These are phyloP conservation scores for Haberlea rhodopensis DNA, from an alignment of 257 asterid species.

Conservation along the genomic window DNA sequence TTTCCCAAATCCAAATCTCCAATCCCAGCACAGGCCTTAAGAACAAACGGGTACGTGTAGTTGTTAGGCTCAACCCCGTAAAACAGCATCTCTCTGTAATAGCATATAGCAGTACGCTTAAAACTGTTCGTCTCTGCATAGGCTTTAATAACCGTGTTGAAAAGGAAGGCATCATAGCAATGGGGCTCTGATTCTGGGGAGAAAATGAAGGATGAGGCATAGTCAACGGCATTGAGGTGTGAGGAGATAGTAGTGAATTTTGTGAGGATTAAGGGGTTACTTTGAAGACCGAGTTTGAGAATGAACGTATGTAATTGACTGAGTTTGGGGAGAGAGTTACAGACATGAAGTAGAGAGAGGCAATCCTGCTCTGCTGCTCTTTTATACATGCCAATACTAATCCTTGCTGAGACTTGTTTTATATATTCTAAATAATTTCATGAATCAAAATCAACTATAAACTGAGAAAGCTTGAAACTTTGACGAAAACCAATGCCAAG, in stretches of 20 bases:
- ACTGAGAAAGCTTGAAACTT: background rate
- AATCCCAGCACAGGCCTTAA: slow-evolving; percentile 79
- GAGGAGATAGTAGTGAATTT: slow-evolving; percentile 65
- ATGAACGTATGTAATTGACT: slow-evolving; percentile 55
- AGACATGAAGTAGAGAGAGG: slow-evolving; percentile 56
- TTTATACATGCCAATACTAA: slow-evolving; percentile 27
- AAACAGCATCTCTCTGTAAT: slow-evolving; percentile 46
- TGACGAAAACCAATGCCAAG: slow-evolving; percentile 32
- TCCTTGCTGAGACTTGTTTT: background rate
- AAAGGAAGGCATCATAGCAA: slow-evolving; percentile 65
- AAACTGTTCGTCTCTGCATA: slow-evolving; percentile 45
- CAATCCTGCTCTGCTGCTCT: slow-evolving; percentile 70
- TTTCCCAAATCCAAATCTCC: slow-evolving; percentile 47
- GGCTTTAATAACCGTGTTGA: slow-evolving; percentile 65
- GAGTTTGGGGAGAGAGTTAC: slow-evolving; percentile 59
- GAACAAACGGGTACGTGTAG: slow-evolving; percentile 72
- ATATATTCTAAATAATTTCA: too few relatives aligned
- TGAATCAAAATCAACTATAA: background rate
- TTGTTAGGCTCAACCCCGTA: slow-evolving; percentile 53
- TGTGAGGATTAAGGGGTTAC: slow-evolving; percentile 61
- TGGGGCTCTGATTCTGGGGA: slow-evolving; percentile 41
- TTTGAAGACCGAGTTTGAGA: slow-evolving; percentile 61
- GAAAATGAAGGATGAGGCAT: slow-evolving; percentile 62
- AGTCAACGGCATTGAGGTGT: slow-evolving; percentile 39
- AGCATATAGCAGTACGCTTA: slow-evolving; percentile 40